Evolutionary conservation across 2,329 filamentous ascomycete genomes (phyloP).

Genomic region (Paecilomyces fulvus): DNA sequence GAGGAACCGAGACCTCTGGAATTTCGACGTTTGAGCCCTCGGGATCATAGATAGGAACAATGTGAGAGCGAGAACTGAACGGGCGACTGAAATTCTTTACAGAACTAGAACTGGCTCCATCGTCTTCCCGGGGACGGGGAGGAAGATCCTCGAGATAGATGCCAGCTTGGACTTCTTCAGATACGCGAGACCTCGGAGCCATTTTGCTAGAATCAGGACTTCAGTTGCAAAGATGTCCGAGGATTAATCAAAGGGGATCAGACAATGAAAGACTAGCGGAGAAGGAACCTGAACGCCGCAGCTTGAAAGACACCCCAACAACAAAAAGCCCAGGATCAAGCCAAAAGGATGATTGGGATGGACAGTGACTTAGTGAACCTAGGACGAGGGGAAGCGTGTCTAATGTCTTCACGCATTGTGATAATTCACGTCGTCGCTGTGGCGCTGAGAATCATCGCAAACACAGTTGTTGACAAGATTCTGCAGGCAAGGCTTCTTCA

Average conservation of each 20-base stretch:
- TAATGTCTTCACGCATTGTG: background rate
- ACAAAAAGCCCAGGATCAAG: background rate
- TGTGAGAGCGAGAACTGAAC: background rate
- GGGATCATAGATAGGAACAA: background rate
- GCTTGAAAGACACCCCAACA: background rate
- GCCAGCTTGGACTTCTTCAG: background rate
- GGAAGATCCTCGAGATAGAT: background rate
- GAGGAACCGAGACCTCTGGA: background rate
- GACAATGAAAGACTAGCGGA: background rate
- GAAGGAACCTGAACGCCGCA: background rate
- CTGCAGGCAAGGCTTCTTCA: background rate
- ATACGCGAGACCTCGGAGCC: background rate
- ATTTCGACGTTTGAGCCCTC: background rate
- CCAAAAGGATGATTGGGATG: background rate
- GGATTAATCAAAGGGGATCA: background rate
- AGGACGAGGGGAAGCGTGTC: background rate
- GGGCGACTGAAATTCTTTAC: conserved; percentile 4
- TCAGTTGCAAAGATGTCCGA: background rate
- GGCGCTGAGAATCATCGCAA: background rate
- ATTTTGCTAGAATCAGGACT: background rate
- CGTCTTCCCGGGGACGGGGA: background rate
- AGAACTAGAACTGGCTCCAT: background rate
- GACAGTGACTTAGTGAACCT: background rate
- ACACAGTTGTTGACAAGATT: background rate
- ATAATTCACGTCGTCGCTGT: background rate